Conservation (phyloP, 164 flowering plant genomes). For the Kingdonia uniflora region DNA sequence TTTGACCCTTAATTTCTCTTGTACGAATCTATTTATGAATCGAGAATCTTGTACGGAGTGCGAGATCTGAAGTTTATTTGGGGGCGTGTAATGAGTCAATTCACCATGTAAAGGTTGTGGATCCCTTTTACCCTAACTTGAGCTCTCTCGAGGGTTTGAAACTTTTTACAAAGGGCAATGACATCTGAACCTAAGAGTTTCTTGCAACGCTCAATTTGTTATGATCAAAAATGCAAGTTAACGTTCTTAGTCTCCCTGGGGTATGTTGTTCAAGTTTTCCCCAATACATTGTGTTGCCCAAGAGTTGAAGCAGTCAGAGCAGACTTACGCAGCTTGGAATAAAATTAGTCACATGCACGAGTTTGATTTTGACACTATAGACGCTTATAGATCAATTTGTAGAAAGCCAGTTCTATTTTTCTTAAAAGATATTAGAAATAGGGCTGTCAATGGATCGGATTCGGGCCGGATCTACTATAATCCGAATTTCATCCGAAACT, state of each 20-base stretch:
- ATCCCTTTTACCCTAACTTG: slow-evolving; percentile 51
- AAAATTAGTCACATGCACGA: slow-evolving; percentile 28
- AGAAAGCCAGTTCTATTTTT: slow-evolving; percentile 43
- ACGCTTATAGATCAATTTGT: slow-evolving; percentile 35
- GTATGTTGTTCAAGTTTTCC: slow-evolving; percentile 59
- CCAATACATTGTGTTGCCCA: slow-evolving; percentile 41
- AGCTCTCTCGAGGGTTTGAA: slow-evolving; percentile 36
- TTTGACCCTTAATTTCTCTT: too few species aligned
- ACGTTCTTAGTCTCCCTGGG: slow-evolving; percentile 50
- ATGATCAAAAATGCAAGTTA: slow-evolving; percentile 26
- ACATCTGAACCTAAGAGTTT: slow-evolving; percentile 33
- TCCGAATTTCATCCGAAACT: too few species aligned
- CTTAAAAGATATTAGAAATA: slow-evolving; percentile 34
- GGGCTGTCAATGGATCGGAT: too few species aligned
- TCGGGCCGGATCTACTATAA: too few species aligned
- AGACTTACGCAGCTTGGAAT: slow-evolving; percentile 57
- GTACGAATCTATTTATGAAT: too few species aligned
- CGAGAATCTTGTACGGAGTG: too few species aligned
- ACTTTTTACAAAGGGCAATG: slow-evolving; percentile 44
- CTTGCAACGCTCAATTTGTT: slow-evolving; percentile 54
- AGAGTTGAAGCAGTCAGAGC: slow-evolving; percentile 48
- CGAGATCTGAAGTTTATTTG: too few species aligned
- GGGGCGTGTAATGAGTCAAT: too few species aligned
- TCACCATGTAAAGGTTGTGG: slow-evolving; percentile 54
- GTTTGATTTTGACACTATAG: slow-evolving; percentile 50